Evolutionary conservation across 2,329 filamentous ascomycete species (phyloP).

Genomic region (Sclerotinia borealis): DNA sequence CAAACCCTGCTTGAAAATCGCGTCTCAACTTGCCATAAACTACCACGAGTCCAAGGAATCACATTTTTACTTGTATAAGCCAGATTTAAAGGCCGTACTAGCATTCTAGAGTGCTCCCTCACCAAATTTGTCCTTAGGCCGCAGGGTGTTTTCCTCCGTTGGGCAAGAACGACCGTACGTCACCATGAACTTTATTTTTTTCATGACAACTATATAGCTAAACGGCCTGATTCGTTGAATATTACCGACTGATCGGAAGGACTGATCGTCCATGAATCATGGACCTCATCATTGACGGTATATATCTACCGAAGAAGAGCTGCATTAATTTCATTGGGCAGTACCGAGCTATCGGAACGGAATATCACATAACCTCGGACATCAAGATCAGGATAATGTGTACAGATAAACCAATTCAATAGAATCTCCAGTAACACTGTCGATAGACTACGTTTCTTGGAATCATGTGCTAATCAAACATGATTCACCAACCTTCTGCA

Average conservation of each 20-base stretch:
- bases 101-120: background rate
- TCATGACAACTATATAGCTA: background rate
- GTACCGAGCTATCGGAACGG: background rate
- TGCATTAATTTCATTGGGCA: background rate
- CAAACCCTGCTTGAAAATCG: background rate
- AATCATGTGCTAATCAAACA: background rate
- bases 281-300: background rate
- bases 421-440: background rate
- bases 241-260: background rate
- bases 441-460: background rate
- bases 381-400: background rate
- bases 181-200: background rate
- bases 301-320: background rate
- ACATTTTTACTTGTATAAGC: background rate
- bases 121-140: too few relatives aligned
- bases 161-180: background rate
- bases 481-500: too few relatives aligned
- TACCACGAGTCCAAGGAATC: background rate
- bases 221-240: accelerated
- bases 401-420: background rate
- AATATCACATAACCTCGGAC: background rate
- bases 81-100: background rate
- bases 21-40: too few relatives aligned
- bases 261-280: background rate
- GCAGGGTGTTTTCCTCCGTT: background rate